Evolutionary conservation across 2,329 filamentous ascomycete species (phyloP).

Genomic region (Zalaria sp.): DNA sequence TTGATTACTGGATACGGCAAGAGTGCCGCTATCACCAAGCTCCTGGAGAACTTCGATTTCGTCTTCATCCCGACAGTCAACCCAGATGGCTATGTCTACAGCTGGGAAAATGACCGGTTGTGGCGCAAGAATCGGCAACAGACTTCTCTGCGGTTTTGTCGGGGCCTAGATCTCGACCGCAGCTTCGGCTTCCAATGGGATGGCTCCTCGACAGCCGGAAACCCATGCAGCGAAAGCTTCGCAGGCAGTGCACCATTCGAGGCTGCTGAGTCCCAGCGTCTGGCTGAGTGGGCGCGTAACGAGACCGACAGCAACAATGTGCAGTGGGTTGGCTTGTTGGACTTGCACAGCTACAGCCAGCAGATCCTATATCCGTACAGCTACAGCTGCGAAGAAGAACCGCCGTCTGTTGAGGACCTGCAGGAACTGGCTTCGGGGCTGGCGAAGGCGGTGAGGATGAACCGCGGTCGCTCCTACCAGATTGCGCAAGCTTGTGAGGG

Average conservation of each 20-base stretch:
- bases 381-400: conserved; percentile 63
- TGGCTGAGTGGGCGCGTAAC: conserved; percentile 74
- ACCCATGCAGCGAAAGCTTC: conserved; percentile 85
- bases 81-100: conserved; percentile 88
- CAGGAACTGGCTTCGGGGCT: conserved; percentile 81
- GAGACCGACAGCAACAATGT: conserved; percentile 57
- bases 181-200: conserved; percentile 80
- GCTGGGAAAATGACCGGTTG: conserved; percentile 78
- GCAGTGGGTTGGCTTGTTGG: conserved; percentile 70
- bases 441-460: conserved; percentile 75
- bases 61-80: conserved; percentile 82
- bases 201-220: conserved; percentile 44
- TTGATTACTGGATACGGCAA: conserved; percentile 75
- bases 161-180: conserved; percentile 78
- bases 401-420: conserved; percentile 80
- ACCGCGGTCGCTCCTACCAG: conserved; percentile 37
- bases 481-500: conserved; percentile 81
- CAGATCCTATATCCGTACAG: conserved; percentile 88
- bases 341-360: conserved; percentile 91
- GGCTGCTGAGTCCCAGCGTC: conserved; percentile 58
- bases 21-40: conserved; percentile 51
- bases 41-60: conserved; percentile 75
- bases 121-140: conserved; percentile 91
- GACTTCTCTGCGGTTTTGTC: conserved; percentile 70
- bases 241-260: conserved; percentile 74